Evolutionary conservation across 805 yeast genomes (phyloP).

Genomic region (Millerozyma miso): DNA sequence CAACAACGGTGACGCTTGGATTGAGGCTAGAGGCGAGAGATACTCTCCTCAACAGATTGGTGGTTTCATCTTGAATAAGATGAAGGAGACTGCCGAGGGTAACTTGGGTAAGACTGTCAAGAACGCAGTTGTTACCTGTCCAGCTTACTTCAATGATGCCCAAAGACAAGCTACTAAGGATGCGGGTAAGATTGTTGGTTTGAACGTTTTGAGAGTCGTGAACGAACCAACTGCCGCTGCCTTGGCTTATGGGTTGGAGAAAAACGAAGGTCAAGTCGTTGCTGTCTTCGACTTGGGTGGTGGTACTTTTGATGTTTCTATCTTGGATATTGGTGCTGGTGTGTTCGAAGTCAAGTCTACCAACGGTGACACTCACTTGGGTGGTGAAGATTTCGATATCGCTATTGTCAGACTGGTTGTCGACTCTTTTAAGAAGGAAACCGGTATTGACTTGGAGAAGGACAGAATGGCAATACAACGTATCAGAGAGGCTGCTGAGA

Average conservation of each 20-base stretch:
- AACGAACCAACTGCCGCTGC: slow-evolving; percentile 95
- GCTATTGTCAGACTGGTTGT: slow-evolving; percentile 80
- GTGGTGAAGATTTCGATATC: slow-evolving; percentile 92
- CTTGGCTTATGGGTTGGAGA: slow-evolving; percentile 89
- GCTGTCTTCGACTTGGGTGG: slow-evolving; percentile 98
- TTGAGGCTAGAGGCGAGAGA: slow-evolving; percentile 79
- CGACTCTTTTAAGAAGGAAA: slow-evolving; percentile 70
- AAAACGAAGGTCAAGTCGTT: slow-evolving; percentile 72
- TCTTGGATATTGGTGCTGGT: slow-evolving; percentile 95
- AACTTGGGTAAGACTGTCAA: slow-evolving; percentile 81
- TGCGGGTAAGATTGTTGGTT: slow-evolving; percentile 96
- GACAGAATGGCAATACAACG: slow-evolving; percentile 82
- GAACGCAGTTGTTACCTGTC: slow-evolving; percentile 89
- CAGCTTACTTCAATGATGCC: slow-evolving; percentile 87
- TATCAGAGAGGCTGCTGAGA: slow-evolving; percentile 83
- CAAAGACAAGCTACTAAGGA: slow-evolving; percentile 94
- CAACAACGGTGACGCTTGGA: slow-evolving; percentile 94
- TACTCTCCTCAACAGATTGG: slow-evolving; percentile 97
- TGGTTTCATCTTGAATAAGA: slow-evolving; percentile 87
- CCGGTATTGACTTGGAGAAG: slow-evolving; percentile 58
- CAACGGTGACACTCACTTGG: slow-evolving; percentile 92
- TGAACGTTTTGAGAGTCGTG: slow-evolving; percentile 84
- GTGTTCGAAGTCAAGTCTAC: slow-evolving; percentile 97
- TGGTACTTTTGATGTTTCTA: slow-evolving; percentile 97
- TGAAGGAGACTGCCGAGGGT: slow-evolving; percentile 97